These are phyloP conservation scores for Mimosa bimucronata DNA, from an alignment of 306 rosid genomes.

Conservation along the genomic window DNA sequence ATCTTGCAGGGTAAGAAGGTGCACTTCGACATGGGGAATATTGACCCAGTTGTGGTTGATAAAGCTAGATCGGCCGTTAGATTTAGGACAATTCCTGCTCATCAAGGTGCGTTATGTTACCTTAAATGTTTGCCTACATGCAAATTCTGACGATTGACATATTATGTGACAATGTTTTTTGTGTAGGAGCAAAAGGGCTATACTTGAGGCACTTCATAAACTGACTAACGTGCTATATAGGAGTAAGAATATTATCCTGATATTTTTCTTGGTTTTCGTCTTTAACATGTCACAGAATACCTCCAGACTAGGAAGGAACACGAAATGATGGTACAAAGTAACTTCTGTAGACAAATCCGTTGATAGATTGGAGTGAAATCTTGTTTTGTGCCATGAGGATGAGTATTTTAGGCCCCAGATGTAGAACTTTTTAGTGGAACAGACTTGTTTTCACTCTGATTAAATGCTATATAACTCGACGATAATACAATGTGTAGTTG, in stretches of 20 bases:
- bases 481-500: slow-evolving; percentile 1
- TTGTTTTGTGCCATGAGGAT: slow-evolving; percentile 28
- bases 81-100: slow-evolving; percentile 30
- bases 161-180: slow-evolving; percentile 29
- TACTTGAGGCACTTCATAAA: slow-evolving; percentile 50
- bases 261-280: background rate
- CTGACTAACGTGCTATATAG: slow-evolving; percentile 27
- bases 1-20: slow-evolving; percentile 43
- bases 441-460: background rate
- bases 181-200: slow-evolving; percentile 45
- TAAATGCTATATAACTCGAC: background rate
- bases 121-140: slow-evolving; percentile 11
- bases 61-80: slow-evolving; percentile 38
- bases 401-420: background rate
- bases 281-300: slow-evolving; percentile 11
- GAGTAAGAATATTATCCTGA: slow-evolving; percentile 36
- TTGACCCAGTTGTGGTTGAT: slow-evolving; percentile 38
- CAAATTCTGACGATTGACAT: slow-evolving; percentile 26
- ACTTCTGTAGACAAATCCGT: slow-evolving; percentile 8
- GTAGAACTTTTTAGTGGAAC: background rate
- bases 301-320: slow-evolving; percentile 27
- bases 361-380: slow-evolving; percentile 18
- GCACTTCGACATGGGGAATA: slow-evolving; percentile 37
- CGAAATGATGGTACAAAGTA: slow-evolving; percentile 28
- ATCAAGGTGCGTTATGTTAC: slow-evolving; percentile 28